These are phyloP conservation scores for Moelleriella libera DNA, from an alignment of 2,329 filamentous ascomycete genomes.

Conservation along the genomic window DNA sequence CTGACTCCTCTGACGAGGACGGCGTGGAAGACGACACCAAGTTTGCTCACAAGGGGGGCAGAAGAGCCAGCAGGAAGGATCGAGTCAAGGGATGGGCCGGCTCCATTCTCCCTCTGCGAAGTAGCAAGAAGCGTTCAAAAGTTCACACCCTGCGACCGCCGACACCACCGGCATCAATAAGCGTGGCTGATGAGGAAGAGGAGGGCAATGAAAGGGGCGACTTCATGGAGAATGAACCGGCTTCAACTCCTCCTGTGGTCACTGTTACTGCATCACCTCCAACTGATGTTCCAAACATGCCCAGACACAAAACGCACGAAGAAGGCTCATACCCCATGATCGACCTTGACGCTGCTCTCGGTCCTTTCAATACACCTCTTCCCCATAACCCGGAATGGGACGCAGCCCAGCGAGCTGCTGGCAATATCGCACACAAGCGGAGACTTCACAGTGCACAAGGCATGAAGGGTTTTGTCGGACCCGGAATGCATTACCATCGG, in stretches of 20 bases:
- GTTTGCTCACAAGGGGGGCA: conserved; percentile 15
- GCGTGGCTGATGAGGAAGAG: conserved; percentile 14
- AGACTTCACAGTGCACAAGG: conserved; percentile 65
- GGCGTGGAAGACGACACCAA: conserved; percentile 8
- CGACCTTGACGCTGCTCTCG: conserved; percentile 84
- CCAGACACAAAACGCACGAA: conserved; percentile 28
- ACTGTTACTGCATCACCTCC: conserved; percentile 26
- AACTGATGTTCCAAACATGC: conserved; percentile 6
- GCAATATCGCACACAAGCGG: conserved; percentile 36
- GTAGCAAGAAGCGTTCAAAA: conserved; percentile 26
- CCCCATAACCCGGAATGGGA: conserved; percentile 51
- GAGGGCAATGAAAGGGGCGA: conserved; percentile 14
- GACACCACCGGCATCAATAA: conserved; percentile 27
- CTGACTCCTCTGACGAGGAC: conserved; percentile 12
- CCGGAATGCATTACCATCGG: conserved; percentile 62
- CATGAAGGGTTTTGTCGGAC: conserved; percentile 53
- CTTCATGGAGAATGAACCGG: conserved; percentile 9
- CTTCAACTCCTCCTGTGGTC: conserved; percentile 22
- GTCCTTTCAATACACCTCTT: conserved; percentile 76
- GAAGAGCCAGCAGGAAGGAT: conserved; percentile 35
- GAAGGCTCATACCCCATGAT: conserved; percentile 70
- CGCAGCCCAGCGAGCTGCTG: conserved; percentile 45
- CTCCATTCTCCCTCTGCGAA: conserved; percentile 50
- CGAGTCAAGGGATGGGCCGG: conserved; percentile 64
- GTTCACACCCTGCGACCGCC: conserved; percentile 24